phyloP scores from a whole-genome alignment of 805 yeast species.

The Sugiyamaella mastotermitis region DNA sequence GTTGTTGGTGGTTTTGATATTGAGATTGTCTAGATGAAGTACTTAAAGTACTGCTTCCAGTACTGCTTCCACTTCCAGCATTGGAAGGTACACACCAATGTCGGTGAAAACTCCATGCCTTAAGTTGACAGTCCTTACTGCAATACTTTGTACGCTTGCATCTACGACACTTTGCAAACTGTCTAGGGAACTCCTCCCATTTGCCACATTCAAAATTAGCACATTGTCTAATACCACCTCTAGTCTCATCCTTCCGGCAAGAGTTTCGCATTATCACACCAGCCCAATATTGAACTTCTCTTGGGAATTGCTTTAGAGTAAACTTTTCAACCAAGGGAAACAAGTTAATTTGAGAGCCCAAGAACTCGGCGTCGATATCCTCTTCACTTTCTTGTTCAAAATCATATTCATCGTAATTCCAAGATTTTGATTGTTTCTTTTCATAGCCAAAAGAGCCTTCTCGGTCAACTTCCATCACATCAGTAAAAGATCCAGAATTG shows the following conservation, averaged over 20 bases:
- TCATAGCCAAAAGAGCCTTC: background rate
- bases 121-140: conserved; percentile 83
- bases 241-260: conserved; percentile 79
- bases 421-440: background rate
- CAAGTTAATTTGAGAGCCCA: conserved; percentile 46
- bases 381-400: conserved; percentile 25
- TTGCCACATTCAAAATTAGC: conserved; percentile 88
- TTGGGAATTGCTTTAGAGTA: conserved; percentile 61
- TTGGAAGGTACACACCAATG: conserved; percentile 64
- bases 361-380: conserved; percentile 41
- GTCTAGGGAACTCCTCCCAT: conserved; percentile 88
- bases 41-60: conserved; percentile 3
- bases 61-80: conserved; percentile 11
- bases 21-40: background rate
- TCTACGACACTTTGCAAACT: conserved; percentile 90
- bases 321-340: conserved; percentile 91
- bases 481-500: conserved; percentile 6
- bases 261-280: conserved; percentile 97
- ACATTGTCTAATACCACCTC: conserved; percentile 91
- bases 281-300: conserved; percentile 92
- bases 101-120: conserved; percentile 88
- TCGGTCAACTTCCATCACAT: conserved; percentile 16
- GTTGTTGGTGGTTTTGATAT: background rate
- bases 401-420: conserved; percentile 29
- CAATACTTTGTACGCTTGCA: conserved; percentile 95